Evolutionary conservation across 1,284 basidiomycete genomes (phyloP), one percentile per base, ranked within the genome.

Genomic region (Ustilago esculenta): DNA sequence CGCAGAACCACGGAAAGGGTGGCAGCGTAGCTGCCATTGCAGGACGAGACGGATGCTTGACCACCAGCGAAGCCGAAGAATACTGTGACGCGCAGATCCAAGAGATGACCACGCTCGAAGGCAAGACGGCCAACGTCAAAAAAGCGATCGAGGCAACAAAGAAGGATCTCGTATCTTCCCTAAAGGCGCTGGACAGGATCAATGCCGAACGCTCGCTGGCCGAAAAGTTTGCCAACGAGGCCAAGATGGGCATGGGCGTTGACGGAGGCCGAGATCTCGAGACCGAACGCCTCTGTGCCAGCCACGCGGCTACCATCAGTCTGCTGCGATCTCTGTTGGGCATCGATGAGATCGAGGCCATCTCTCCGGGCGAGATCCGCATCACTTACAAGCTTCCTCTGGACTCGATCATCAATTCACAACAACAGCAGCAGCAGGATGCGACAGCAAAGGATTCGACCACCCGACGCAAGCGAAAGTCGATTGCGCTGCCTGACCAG

Each of bases 141-240:
- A 66, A 56, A 14, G 63, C 68, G 17, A 52, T 77, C 35, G 76
- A 76, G 37, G 50, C 47, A 11, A 68, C 72, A n/a, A 77, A 76
- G 63, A 72, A 66, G 47, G 67, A 76, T 43, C 65, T 77, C 21
- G 58, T 59, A 8, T 67, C 70, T 14, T 66, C 72, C 12, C 42
- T 74, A 18, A 57, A 60, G 23, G 48, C 63, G n/a, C 58, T 76
- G 20, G 73, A 77, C 50, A 53, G 69, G 21, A 73, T 77, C 51
- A 71, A 71, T 39, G 61, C 65, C 34, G 76, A 77, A 33, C 73
- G 76, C 10, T 68, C 69, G 5, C 60, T 69, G 15, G 76, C 74
- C 1, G 76, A 77, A 45, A 76, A 74, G 54, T 65, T 57, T 33
- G 76, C 76, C 27, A 73, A 69, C 53, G 73, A 77, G 36, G 76